These are phyloP conservation scores for Albizia julibrissin DNA, from an alignment of 306 rosid species.

Conservation along the genomic window DNA sequence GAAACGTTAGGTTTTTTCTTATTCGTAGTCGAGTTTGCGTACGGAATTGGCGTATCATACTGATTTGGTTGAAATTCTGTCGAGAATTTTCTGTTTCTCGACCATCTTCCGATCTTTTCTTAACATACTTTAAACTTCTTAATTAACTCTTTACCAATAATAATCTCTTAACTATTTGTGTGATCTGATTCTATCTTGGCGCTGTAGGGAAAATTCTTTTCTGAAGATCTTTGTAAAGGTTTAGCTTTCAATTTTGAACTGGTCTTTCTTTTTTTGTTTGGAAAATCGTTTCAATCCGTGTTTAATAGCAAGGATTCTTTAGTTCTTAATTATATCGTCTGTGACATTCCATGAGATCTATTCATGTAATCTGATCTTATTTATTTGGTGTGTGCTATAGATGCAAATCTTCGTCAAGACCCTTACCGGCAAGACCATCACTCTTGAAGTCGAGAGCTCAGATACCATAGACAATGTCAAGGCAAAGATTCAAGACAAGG, in stretches of 20 bases:
- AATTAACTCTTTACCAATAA: background rate
- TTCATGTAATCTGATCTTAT: background rate
- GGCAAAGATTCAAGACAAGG: background rate
- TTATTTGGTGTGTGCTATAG: background rate
- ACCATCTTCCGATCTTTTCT: background rate
- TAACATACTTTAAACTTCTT: too few species aligned
- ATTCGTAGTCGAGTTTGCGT: background rate
- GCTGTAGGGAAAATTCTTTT: background rate
- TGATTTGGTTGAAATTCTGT: too few species aligned
- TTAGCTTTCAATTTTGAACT: too few species aligned
- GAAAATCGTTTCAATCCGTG: background rate
- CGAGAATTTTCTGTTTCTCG: background rate
- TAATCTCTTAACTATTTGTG: background rate
- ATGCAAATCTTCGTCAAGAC: conserved; percentile 59
- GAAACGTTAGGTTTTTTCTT: background rate
- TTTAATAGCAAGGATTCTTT: background rate
- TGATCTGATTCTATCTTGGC: background rate
- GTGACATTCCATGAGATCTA: background rate
- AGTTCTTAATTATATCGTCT: background rate
- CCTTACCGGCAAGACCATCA: conserved; percentile 53
- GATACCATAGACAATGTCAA: background rate
- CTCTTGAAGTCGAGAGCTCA: background rate
- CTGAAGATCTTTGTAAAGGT: background rate
- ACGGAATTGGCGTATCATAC: background rate
- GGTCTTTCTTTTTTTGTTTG: background rate